Percentiles rank a stretch among this genome's conserved stretches.
These are phyloP conservation scores for Fusarium anthophilum DNA, from an alignment of 2,329 filamentous ascomycete genomes.

Conservation along the genomic window DNA sequence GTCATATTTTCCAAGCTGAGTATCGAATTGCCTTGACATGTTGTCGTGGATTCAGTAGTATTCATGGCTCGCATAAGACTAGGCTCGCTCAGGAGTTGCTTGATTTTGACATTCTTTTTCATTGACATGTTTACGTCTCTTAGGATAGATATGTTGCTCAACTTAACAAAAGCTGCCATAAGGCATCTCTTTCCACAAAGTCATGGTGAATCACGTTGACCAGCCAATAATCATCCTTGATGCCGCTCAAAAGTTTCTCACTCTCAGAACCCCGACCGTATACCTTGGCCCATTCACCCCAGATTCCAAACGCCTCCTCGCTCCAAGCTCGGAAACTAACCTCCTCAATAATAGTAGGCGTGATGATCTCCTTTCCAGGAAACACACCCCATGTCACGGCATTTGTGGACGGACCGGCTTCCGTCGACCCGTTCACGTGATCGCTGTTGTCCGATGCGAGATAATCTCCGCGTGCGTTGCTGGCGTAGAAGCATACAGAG, in stretches of 20 bases:
- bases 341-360: slow-evolving; percentile 95
- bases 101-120: slow-evolving; percentile 3
- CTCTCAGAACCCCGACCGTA: slow-evolving; percentile 80
- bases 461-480: slow-evolving; percentile 81
- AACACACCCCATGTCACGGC: slow-evolving; percentile 98
- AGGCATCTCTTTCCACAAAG: slow-evolving; percentile 73
- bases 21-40: background rate
- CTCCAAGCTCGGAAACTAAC: slow-evolving; percentile 94
- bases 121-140: slow-evolving; percentile 45
- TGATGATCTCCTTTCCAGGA: slow-evolving; percentile 93
- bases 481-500: slow-evolving; percentile 86
- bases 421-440: slow-evolving; percentile 41
- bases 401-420: slow-evolving; percentile 72
- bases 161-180: slow-evolving; percentile 74
- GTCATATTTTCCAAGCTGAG: background rate
- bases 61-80: background rate
- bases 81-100: background rate
- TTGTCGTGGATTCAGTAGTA: background rate
- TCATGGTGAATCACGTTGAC: slow-evolving; percentile 91
- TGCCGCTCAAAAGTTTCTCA: slow-evolving; percentile 73
- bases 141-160: slow-evolving; percentile 36
- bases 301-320: slow-evolving; percentile 96
- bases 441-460: slow-evolving; percentile 69
- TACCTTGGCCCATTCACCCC: slow-evolving; percentile 91
- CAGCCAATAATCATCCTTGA: slow-evolving; percentile 80